Percentiles rank a stretch among this genome's conserved stretches.
Conservation (phyloP, 768 basidiomycete genomes). For the Phylloporus sp. region DNA sequence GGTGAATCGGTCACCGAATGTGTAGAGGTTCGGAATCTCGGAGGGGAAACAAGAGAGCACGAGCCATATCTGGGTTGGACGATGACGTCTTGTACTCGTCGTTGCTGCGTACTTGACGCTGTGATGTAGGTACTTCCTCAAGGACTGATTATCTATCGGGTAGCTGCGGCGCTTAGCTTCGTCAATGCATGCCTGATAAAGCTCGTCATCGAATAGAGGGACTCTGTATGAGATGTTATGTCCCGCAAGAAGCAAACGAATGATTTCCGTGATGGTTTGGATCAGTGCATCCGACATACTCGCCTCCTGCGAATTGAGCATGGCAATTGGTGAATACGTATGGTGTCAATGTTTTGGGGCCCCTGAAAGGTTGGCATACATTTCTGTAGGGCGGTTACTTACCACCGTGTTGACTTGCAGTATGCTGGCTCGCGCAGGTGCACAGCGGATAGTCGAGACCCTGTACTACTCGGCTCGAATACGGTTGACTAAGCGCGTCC, state of each 20-base stretch:
- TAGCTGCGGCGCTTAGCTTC: slow-evolving; percentile 12
- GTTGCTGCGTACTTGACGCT: not conserved
- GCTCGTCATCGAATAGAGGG: not conserved
- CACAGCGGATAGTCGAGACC: not conserved
- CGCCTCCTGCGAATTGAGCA: not conserved
- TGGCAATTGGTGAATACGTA: not conserved
- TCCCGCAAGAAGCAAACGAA: not conserved
- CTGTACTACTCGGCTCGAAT: not conserved
- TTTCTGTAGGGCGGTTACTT: not conserved
- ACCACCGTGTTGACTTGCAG: not conserved
- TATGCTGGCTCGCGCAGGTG: not conserved
- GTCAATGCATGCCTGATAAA: slow-evolving; percentile 12
- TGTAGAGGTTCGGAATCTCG: not conserved
- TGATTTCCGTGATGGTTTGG: not conserved
- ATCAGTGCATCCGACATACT: not conserved
- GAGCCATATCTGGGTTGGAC: not conserved
- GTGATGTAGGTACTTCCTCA: not conserved
- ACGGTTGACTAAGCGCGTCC: not conserved
- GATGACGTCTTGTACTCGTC: not conserved
- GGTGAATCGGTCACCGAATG: not conserved
- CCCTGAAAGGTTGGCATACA: not conserved
- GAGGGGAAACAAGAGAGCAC: not conserved
- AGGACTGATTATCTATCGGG: not conserved
- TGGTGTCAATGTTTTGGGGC: not conserved
- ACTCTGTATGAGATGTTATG: not conserved